Conservation (phyloP, 768 basidiomycete genomes). For the Pleurotus platypus region DNA sequence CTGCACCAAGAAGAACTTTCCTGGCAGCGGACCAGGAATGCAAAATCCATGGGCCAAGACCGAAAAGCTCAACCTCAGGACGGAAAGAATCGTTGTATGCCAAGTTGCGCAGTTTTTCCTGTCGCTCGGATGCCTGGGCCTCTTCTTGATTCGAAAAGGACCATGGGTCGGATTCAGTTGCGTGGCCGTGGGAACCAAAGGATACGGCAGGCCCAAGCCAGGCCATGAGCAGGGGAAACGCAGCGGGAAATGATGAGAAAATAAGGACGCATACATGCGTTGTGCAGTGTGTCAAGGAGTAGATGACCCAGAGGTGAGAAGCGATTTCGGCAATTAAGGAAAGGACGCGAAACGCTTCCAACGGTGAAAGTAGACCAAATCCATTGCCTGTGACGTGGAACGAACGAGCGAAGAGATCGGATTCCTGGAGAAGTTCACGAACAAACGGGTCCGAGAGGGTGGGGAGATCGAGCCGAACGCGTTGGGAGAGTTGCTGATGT, state of each 20-base stretch:
- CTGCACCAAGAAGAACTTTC: conserved; percentile 54
- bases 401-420: conserved; percentile 80
- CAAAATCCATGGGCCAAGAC: conserved; percentile 82
- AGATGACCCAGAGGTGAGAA: conserved; percentile 67
- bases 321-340: conserved; percentile 67
- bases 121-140: conserved; percentile 61
- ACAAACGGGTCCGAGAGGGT: conserved; percentile 71
- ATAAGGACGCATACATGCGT: conserved; percentile 55
- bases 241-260: conserved; percentile 57
- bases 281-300: conserved; percentile 56
- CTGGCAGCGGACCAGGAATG: conserved; percentile 70
- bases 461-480: conserved; percentile 74
- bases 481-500: conserved; percentile 74
- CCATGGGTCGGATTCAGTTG: conserved; percentile 25
- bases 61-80: conserved; percentile 81
- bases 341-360: conserved; percentile 74
- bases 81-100: conserved; percentile 74
- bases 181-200: conserved; percentile 28
- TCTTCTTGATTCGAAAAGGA: conserved; percentile 49
- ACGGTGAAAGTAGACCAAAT: conserved; percentile 76
- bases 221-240: conserved; percentile 56
- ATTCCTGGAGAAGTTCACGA: conserved; percentile 80
- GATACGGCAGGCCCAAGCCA: conserved; percentile 32
- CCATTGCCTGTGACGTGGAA: conserved; percentile 60
- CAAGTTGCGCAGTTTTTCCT: conserved; percentile 71